Conservation (phyloP, 2,329 filamentous ascomycete genomes). For the Epichloe uncinata region DNA sequence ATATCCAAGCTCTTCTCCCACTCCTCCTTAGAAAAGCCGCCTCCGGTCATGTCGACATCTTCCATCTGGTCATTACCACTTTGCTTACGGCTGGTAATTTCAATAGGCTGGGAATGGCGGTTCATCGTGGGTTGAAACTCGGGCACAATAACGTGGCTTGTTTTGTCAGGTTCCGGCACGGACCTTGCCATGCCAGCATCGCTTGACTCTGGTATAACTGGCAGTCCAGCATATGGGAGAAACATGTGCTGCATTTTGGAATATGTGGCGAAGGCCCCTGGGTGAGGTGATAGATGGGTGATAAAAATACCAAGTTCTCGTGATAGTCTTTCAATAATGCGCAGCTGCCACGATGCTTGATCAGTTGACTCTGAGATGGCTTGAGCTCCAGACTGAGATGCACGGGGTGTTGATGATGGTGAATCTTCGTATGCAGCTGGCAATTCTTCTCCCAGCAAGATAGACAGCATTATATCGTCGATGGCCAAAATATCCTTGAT, state of each 20-base stretch:
- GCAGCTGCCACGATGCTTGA: conserved; percentile 55
- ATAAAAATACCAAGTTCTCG: conserved; percentile 76
- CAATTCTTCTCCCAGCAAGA: conserved; percentile 74
- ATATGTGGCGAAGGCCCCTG: conserved; percentile 81
- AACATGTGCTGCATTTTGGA: conserved; percentile 48
- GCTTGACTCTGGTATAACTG: conserved; percentile 44
- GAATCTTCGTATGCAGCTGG: conserved; percentile 36
- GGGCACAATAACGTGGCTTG: conserved; percentile 14
- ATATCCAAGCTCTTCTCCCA: conserved; percentile 92
- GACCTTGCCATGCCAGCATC: conserved; percentile 19
- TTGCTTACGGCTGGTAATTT: conserved; percentile 20
- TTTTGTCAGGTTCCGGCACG: conserved; percentile 11
- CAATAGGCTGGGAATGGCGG: conserved; percentile 22
- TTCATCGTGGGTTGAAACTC: conserved; percentile 37
- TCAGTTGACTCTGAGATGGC: conserved; percentile 18
- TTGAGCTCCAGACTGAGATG: conserved; percentile 21
- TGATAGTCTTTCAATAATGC: conserved; percentile 71
- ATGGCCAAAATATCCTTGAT: conserved; percentile 85
- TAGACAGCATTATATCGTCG: conserved; percentile 69
- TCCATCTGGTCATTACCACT: conserved; percentile 11
- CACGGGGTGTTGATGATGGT: conserved; percentile 33
- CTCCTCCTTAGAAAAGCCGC: conserved; percentile 54
- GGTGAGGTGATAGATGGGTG: conserved; percentile 64
- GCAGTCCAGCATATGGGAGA: conserved; percentile 67
- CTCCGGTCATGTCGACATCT: conserved; percentile 14